Evolutionary conservation across 345 rosid species (phyloP).

Genomic region (Rhizophora mangle): DNA sequence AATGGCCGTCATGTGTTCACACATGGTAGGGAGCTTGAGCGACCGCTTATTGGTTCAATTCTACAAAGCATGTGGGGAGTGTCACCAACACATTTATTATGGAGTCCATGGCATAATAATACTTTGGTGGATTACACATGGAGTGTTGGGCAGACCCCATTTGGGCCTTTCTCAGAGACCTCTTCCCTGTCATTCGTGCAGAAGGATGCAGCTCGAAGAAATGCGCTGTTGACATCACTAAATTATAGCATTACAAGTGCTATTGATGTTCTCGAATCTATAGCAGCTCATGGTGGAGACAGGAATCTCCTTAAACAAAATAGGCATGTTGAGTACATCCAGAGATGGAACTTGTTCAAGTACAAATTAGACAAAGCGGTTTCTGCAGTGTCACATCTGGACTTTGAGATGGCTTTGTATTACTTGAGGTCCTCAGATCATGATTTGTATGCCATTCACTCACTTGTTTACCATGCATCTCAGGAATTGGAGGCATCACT

Average conservation of each 20-base stretch:
- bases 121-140: constrained; percentile 93
- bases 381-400: constrained; percentile 78
- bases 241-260: constrained; percentile 82
- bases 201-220: constrained; percentile 91
- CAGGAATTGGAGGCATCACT: constrained; percentile 89
- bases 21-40: constrained; percentile 73
- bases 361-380: constrained; percentile 79
- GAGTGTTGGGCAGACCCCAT: constrained; percentile 97
- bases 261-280: constrained; percentile 65
- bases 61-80: constrained; percentile 99
- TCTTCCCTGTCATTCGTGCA: constrained; percentile 81
- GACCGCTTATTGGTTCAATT: constrained; percentile 85
- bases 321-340: constrained; percentile 59
- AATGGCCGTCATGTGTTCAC: constrained; percentile 89
- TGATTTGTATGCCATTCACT: constrained; percentile 75
- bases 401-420: constrained; percentile 80
- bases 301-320: constrained; percentile 61
- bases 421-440: constrained; percentile 78
- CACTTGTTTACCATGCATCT: constrained; percentile 70
- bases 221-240: constrained; percentile 65
- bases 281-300: constrained; percentile 80
- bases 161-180: constrained; percentile 89
- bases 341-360: constrained; percentile 84
- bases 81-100: constrained; percentile 78
- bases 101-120: constrained; percentile 81